Percentiles rank a stretch among this genome's conserved stretches.
These are phyloP conservation scores for Diaporthe ampelina DNA, from an alignment of 2,329 filamentous ascomycete species.

Conservation along the genomic window DNA sequence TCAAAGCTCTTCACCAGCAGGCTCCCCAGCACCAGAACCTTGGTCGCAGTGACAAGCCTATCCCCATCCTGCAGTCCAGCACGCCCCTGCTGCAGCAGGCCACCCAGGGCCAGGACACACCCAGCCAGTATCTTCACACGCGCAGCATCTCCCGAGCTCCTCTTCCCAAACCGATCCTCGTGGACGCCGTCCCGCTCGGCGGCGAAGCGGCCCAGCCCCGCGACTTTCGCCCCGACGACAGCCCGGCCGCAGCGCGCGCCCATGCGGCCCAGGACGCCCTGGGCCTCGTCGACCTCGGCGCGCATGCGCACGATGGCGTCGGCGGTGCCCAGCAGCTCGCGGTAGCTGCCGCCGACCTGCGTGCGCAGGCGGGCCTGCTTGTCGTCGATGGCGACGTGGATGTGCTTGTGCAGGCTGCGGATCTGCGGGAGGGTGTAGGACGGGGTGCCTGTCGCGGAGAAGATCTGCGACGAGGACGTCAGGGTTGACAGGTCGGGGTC, in stretches of 20 bases:
- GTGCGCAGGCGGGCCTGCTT: slow-evolving; percentile 73
- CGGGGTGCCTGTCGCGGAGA: slow-evolving; percentile 55
- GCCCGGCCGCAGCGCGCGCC: slow-evolving; percentile 82
- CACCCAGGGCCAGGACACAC: slow-evolving; percentile 63
- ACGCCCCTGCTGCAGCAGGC: slow-evolving; percentile 64
- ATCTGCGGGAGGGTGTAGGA: slow-evolving; percentile 73
- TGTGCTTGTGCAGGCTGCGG: slow-evolving; percentile 71
- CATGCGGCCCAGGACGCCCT: slow-evolving; percentile 78
- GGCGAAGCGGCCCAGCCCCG: slow-evolving; percentile 66
- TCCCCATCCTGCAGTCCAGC: slow-evolving; percentile 57
- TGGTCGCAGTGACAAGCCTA: slow-evolving; percentile 72
- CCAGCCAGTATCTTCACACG: slow-evolving; percentile 65
- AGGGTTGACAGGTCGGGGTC: slow-evolving; percentile 64
- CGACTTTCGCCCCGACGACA: slow-evolving; percentile 75
- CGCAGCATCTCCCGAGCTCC: slow-evolving; percentile 52
- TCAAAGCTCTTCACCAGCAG: slow-evolving; percentile 81
- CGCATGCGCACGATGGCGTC: slow-evolving; percentile 96
- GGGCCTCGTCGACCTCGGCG: slow-evolving; percentile 79
- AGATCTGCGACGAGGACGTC: slow-evolving; percentile 67
- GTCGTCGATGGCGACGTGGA: slow-evolving; percentile 73
- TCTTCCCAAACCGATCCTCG: slow-evolving; percentile 47
- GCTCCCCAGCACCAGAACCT: slow-evolving; percentile 81
- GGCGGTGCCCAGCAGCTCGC: slow-evolving; percentile 90
- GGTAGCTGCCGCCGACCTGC: slow-evolving; percentile 79
- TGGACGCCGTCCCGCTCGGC: slow-evolving; percentile 46